Evolutionary conservation across 164 flowering plant species (phyloP), one percentile per base, ranked within the genome.

Genomic region (Houttuynia cordata): DNA sequence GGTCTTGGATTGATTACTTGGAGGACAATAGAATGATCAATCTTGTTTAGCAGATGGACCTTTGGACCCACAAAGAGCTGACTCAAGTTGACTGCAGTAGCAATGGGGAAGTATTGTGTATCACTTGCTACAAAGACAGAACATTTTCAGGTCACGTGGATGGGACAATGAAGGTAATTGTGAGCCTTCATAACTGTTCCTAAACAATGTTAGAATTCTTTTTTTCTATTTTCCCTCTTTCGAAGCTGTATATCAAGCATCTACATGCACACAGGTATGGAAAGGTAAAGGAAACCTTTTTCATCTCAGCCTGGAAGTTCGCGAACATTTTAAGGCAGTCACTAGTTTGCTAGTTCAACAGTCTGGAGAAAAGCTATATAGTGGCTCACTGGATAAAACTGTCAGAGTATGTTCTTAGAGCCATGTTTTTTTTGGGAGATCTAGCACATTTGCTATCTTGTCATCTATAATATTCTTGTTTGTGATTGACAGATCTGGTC

Each of bases 111-210:
- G 90, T 88, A 42, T 62, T 80, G 5, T 71, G 87, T 12, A 68
- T 85, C 5, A 70, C 68, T 61, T 81, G 82, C 76, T 83, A 70
- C 83, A 80, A 73, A 52, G 85, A 76, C 53, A 78, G 69, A 62
- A 80, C 84, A 57, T 82, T 81, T 69, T 85, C 92, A 42, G 92
- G 96, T 52, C 96, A 85, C 71, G 75, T 90, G 58, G 92, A 88
- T 74, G 96, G 96, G 63, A 79, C 83, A 24, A 77, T 88, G 52
- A 88, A 86, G 84, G 95, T 87, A 39, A 53, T 54, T 53, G 17
- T 45, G 18, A 51, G 39, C 34, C 49, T 59, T 45, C 17, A 14
- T 2, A 17, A n/a, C 50, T 5, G 10, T 17, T 45, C 14, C 2
- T 6, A 30, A 6, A 6, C 14, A 45, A 12, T 45, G 14, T 45